A percentile compares a stretch with the other conserved stretches of the same genome.
Conservation (phyloP, 1,139 yeast genomes). For the Pichia sp. region DNA sequence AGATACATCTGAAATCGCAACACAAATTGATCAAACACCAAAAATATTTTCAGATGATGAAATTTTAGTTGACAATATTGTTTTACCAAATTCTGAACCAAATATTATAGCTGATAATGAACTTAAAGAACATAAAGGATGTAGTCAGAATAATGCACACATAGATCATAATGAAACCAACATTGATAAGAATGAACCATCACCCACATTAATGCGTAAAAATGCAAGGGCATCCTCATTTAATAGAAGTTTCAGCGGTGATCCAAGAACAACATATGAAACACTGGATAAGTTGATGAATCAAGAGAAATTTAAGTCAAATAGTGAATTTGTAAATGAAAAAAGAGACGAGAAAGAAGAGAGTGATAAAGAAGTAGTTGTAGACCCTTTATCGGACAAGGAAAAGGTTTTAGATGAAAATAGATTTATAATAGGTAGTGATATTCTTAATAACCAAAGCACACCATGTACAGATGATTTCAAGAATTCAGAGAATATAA, state of each 20-base stretch:
- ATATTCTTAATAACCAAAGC: constrained; percentile 19
- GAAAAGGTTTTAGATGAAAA: neutral
- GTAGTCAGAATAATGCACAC: neutral
- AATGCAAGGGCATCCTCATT: constrained; percentile 4
- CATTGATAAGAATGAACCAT: constrained; percentile 3
- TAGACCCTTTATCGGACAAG: neutral
- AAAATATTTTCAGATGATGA: neutral
- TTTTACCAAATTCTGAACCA: neutral
- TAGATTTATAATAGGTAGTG: constrained; percentile 4
- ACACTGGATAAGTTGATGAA: constrained; percentile 3
- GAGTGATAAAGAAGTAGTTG: neutral
- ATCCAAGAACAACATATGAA: neutral
- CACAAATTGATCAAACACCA: neutral
- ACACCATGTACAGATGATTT: constrained; percentile 17
- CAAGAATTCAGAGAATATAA: neutral
- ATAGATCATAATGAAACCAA: neutral
- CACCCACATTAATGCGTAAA: constrained; percentile 12
- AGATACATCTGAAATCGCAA: neutral
- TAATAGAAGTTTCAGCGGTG: neutral
- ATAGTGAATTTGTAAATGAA: constrained; percentile 1
- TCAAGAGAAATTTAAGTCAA: neutral
- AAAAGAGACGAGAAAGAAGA: neutral
- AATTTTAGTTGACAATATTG: neutral
- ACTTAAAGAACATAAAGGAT: neutral
- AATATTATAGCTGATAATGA: neutral